Evolutionary conservation across 345 rosid genomes (phyloP), one percentile per base, ranked within the genome.

Genomic region (Pelargonium nanum): DNA sequence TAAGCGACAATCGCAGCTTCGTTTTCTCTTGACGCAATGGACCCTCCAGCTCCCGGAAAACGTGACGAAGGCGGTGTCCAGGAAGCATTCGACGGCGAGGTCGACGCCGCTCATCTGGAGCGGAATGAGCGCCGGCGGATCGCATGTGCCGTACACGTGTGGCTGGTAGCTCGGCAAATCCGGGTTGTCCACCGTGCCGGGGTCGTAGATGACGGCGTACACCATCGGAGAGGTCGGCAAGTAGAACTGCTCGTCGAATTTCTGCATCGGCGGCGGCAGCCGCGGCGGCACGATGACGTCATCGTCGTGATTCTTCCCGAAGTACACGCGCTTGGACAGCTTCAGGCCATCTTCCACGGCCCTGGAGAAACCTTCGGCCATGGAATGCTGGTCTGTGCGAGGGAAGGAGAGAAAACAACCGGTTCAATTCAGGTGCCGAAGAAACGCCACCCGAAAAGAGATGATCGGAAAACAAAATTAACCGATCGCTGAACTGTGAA

Each of bases 91-190:
- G 1, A 80, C 91, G 53, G 77, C 70, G 24, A 92, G 75, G 63
- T 80, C 85, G 40, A 92, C 62, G 13, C 77, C 77, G 71, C 79
- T 89, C 98, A 89, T 89, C 75, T 84, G 94, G 8, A 92, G 77
- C 6, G 98, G 98, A 62, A 92, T 82, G 55, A 92, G 70, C 48
- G 97, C 96, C 0, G 97, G 97, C 1, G 97, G 96, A 57, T 89
- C 89, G 67, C 91, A 89, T 68, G 86, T 72, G 32, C 98, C 97
- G 74, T 92, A 77, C 62, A 92, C 97, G 76, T 92, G 84, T 12
- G 98, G 98, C 83, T 92, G 98, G 72, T 92, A 92, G 74, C 97
- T 89, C 13, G 98, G 91, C 22, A 92, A 72, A 59, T 89, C 96
- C 9, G 98, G 98, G 68, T 92, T 89, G 60, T 92, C 98, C 15